Evolutionary conservation across 2,329 filamentous ascomycete species (phyloP).

Genomic region (Zasmidium citrigriseum): DNA sequence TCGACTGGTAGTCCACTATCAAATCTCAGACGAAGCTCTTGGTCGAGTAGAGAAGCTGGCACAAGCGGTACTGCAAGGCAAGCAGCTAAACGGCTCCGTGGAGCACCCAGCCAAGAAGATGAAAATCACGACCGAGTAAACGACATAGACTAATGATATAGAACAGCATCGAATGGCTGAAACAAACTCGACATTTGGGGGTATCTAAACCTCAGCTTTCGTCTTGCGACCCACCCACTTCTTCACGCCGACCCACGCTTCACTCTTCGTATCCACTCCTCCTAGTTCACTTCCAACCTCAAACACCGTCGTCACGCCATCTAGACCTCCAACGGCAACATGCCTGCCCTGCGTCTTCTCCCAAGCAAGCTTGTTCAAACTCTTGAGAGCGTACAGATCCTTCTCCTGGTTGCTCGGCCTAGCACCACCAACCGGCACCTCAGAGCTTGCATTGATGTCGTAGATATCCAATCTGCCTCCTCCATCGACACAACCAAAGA

Average conservation of each 20-base stretch:
- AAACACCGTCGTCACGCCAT: constrained; percentile 87
- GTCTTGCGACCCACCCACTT: constrained; percentile 67
- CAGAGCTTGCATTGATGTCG: constrained; percentile 89
- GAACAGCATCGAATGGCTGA: background rate
- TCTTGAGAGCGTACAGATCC: constrained; percentile 57
- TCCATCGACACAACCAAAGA: constrained; percentile 93
- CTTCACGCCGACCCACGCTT: constrained; percentile 94
- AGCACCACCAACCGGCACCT: constrained; percentile 84
- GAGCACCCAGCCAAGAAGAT: constrained; percentile 18
- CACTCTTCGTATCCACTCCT: constrained; percentile 76
- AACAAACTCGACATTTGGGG: background rate
- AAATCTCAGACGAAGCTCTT: constrained; percentile 69
- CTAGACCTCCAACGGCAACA: constrained; percentile 86
- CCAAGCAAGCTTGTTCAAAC: constrained; percentile 93
- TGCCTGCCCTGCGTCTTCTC: constrained; percentile 85
- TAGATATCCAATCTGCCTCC: constrained; percentile 90
- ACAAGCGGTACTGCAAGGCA: constrained; percentile 35
- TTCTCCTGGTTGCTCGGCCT: constrained; percentile 39
- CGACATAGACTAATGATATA: background rate
- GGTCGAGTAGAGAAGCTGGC: constrained; percentile 59
- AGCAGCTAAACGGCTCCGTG: constrained; percentile 26
- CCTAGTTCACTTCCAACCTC: constrained; percentile 83
- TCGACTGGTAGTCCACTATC: constrained; percentile 69
- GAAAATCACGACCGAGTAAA: constrained; percentile 15
- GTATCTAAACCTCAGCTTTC: constrained; percentile 22